Conservation (phyloP, 2,329 filamentous ascomycete genomes). For the Aspergillus pseudotamarii region DNA sequence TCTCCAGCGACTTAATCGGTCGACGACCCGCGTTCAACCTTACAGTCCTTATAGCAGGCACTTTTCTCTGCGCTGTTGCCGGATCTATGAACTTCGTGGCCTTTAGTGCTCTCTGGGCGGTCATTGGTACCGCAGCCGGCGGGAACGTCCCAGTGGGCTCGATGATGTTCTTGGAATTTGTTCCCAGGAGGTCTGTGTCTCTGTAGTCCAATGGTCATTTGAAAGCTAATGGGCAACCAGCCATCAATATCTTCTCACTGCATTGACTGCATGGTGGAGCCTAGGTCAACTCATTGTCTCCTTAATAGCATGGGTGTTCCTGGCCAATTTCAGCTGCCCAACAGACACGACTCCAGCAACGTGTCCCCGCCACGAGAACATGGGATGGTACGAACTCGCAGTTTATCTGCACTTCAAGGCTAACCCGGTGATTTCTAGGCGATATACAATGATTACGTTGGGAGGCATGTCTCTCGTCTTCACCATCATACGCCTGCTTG, state of each 20-base stretch:
- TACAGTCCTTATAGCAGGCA: neutral
- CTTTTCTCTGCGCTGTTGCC: neutral
- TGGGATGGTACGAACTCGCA: neutral
- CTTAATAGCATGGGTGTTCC: neutral
- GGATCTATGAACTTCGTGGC: conserved; percentile 5
- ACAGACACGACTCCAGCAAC: neutral
- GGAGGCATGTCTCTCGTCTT: neutral
- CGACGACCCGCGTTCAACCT: neutral
- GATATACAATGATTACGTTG: neutral
- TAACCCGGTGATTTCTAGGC: neutral
- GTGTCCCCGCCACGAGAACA: neutral
- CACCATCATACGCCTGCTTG: neutral
- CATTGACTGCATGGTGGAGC: neutral
- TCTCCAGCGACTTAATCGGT: neutral
- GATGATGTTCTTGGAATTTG: conserved; percentile 35
- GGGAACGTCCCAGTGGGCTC: conserved; percentile 32
- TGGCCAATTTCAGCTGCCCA: neutral
- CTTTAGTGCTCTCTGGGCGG: conserved; percentile 33
- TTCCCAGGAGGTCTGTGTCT: neutral
- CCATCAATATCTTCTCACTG: neutral
- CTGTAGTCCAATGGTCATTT: neutral
- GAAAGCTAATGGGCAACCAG: neutral
- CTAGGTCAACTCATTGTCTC: neutral
- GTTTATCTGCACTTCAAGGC: neutral
- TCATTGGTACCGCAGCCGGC: conserved; percentile 31